Conservation (phyloP, 768 basidiomycete species). For the Russula sp. region DNA sequence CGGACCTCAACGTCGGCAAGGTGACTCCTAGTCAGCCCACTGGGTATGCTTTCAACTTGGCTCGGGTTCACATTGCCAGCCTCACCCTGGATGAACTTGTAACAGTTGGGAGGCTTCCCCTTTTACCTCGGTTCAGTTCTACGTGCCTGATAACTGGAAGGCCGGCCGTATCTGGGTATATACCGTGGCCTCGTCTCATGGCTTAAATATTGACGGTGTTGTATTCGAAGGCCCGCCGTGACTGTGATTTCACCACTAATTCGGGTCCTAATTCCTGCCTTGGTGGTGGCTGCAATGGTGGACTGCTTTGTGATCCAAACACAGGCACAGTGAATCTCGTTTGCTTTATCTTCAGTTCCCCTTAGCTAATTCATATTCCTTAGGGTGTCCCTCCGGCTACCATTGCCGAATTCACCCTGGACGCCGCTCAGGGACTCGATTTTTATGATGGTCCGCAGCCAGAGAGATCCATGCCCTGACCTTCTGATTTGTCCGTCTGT, state of each 20-base stretch:
- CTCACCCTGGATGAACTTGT: not conserved
- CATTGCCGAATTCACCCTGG: constrained; percentile 36
- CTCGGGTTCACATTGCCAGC: not conserved
- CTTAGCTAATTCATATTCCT: not conserved
- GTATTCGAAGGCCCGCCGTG: constrained; percentile 32
- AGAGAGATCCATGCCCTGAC: not conserved
- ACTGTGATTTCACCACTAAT: constrained; percentile 35
- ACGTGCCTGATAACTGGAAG: constrained; percentile 37
- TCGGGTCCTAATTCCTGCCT: constrained; percentile 33
- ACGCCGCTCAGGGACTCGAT: constrained; percentile 25
- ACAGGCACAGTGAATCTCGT: constrained; percentile 33
- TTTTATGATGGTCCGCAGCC: constrained; percentile 29
- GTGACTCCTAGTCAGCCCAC: constrained; percentile 30
- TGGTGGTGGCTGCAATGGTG: constrained; percentile 39
- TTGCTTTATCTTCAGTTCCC: not conserved
- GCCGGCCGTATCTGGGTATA: constrained; percentile 37
- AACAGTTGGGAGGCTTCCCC: constrained; percentile 31
- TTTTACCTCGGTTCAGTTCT: constrained; percentile 29
- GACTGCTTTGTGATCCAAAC: constrained; percentile 33
- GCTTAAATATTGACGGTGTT: not conserved
- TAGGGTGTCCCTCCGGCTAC: constrained; percentile 35
- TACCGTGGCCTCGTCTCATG: not conserved
- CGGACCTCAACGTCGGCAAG: constrained; percentile 31
- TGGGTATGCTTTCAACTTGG: constrained; percentile 23
- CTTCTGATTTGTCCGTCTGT: constrained; percentile 20